Evolutionary conservation across 2,329 filamentous ascomycete genomes (phyloP).

Genomic region (Metarhizium album): DNA sequence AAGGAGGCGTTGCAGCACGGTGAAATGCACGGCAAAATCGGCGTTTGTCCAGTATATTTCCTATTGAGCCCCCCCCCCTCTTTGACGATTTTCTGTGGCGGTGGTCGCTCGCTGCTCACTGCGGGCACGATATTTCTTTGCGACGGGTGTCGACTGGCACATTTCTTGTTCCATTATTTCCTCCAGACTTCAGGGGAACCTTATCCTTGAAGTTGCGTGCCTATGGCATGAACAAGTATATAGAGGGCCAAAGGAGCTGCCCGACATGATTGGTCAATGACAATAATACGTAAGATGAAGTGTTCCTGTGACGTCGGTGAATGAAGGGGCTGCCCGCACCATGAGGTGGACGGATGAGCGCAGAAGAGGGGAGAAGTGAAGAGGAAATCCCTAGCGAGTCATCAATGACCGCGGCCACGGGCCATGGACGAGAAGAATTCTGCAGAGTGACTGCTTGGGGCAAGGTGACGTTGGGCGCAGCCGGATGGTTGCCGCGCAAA

Average conservation of each 20-base stretch:
- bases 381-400: no score
- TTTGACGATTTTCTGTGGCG: background rate
- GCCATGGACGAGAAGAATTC: no score
- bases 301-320: background rate
- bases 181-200: background rate
- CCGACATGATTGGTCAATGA: background rate
- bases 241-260: background rate
- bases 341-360: background rate
- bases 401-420: no score
- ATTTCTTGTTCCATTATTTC: background rate
- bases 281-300: background rate
- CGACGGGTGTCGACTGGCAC: background rate
- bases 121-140: background rate
- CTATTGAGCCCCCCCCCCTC: background rate
- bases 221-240: background rate
- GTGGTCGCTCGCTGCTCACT: background rate
- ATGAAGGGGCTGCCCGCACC: background rate
- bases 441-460: no score
- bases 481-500: background rate
- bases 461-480: no score
- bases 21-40: constrained; percentile 9
- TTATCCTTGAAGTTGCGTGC: background rate
- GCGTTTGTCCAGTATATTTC: constrained; percentile 14
- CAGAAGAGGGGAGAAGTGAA: background rate
- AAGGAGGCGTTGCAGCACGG: constrained; percentile 3